These are phyloP conservation scores for Cladochytrium replicatum DNA, from an alignment of 192 early-diverging fungal species.

Conservation along the genomic window DNA sequence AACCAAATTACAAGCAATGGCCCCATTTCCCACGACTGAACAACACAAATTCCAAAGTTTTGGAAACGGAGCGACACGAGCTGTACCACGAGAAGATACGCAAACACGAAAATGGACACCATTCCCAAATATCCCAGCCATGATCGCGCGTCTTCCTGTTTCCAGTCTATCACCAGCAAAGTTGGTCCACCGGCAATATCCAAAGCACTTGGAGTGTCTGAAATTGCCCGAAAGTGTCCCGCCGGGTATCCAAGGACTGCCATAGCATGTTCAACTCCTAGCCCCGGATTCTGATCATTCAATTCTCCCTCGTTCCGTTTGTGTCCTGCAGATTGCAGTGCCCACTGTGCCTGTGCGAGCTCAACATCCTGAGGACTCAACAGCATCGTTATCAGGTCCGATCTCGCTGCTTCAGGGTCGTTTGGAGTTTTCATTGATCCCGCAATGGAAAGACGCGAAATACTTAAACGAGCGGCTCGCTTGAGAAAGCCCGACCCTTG, in stretches of 20 bases:
- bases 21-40: not conserved
- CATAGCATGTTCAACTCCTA: not conserved
- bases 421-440: no score
- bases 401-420: not conserved
- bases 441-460: no score
- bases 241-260: no score
- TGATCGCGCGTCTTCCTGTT: not conserved
- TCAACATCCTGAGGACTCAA: not conserved
- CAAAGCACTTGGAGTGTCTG: no score
- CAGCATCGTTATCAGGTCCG: not conserved
- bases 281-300: not conserved
- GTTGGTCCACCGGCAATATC: no score
- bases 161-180: not conserved
- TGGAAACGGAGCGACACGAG: not conserved
- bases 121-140: not conserved
- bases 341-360: not conserved
- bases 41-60: not conserved
- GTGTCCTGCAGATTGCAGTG: not conserved
- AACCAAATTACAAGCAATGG: not conserved
- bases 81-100: not conserved
- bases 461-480: no score
- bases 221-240: no score
- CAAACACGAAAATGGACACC: not conserved
- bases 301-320: not conserved
- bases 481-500: no score